These are phyloP conservation scores for Jaltomata sinuosa DNA, from an alignment of 257 asterid genomes.

Conservation along the genomic window DNA sequence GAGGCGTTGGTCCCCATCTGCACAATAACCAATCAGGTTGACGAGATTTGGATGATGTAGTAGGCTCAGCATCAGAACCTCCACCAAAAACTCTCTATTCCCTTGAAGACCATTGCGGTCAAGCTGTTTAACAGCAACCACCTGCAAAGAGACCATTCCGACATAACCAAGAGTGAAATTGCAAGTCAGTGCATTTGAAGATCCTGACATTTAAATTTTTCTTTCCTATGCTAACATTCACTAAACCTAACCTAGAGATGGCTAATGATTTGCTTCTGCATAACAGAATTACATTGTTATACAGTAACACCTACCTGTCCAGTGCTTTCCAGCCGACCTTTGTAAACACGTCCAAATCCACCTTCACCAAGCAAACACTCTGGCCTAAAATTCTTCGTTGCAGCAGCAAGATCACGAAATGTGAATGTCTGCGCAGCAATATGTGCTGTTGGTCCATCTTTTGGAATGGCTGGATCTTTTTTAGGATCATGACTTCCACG, in stretches of 20 bases:
- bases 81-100: slow-evolving; percentile 88
- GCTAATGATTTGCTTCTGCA: background rate
- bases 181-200: background rate
- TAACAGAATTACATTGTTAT: background rate
- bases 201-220: background rate
- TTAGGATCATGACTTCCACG: slow-evolving; percentile 50
- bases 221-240: background rate
- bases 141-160: slow-evolving; percentile 38
- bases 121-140: slow-evolving; percentile 92
- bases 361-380: slow-evolving; percentile 91
- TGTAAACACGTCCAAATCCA: slow-evolving; percentile 93
- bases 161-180: background rate
- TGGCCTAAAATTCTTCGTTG: slow-evolving; percentile 67
- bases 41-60: slow-evolving; percentile 89
- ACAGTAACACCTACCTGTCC: slow-evolving; percentile 55
- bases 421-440: slow-evolving; percentile 93
- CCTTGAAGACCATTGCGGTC: slow-evolving; percentile 96
- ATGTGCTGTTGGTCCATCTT: slow-evolving; percentile 63
- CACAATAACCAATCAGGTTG: slow-evolving; percentile 96
- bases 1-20: slow-evolving; percentile 96
- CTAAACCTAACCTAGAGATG: background rate
- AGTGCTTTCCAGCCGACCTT: slow-evolving; percentile 67
- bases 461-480: slow-evolving; percentile 51
- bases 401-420: slow-evolving; percentile 82
- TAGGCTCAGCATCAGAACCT: slow-evolving; percentile 99